These are phyloP conservation scores for Aspergillus fijiensis DNA, from an alignment of 2,329 filamentous ascomycete species.

Conservation along the genomic window DNA sequence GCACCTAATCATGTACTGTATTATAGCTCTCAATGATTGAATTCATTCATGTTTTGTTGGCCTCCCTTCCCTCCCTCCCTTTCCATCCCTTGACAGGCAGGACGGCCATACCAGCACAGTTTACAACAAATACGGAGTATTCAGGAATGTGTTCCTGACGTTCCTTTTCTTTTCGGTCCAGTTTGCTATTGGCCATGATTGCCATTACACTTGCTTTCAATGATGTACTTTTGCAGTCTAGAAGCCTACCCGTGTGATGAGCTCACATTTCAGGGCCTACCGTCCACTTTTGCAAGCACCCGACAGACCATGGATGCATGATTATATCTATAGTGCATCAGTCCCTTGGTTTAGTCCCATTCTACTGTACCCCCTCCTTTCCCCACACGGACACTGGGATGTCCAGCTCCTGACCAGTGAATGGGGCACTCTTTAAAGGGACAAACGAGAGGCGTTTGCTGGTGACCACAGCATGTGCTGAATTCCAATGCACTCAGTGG, in stretches of 20 bases:
- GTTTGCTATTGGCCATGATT: not conserved
- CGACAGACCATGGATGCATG: slow-evolving; percentile 3
- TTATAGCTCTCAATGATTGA: no score
- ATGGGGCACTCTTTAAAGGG: not conserved
- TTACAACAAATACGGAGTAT: not conserved
- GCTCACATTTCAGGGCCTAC: not conserved
- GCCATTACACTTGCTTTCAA: not conserved
- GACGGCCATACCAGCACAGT: not conserved
- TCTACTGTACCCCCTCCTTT: not conserved
- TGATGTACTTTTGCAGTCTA: not conserved
- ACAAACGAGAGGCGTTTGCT: not conserved
- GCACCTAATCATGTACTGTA: no score
- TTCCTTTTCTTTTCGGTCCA: not conserved
- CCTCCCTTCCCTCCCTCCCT: not conserved
- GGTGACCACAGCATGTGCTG: slow-evolving; percentile 19
- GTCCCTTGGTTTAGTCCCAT: not conserved
- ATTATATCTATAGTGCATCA: not conserved
- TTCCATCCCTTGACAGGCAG: not conserved
- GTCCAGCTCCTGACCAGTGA: not conserved
- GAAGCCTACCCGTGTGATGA: not conserved
- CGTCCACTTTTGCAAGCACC: not conserved
- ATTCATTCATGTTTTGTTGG: no score
- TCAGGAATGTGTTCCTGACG: not conserved
- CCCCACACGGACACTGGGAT: not conserved
- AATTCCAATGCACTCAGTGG: slow-evolving; percentile 12